A percentile compares a stretch with the other conserved stretches of the same genome.
phyloP scores from a whole-genome alignment of 2,329 filamentous ascomycete species.

The Fusarium proliferatum region DNA sequence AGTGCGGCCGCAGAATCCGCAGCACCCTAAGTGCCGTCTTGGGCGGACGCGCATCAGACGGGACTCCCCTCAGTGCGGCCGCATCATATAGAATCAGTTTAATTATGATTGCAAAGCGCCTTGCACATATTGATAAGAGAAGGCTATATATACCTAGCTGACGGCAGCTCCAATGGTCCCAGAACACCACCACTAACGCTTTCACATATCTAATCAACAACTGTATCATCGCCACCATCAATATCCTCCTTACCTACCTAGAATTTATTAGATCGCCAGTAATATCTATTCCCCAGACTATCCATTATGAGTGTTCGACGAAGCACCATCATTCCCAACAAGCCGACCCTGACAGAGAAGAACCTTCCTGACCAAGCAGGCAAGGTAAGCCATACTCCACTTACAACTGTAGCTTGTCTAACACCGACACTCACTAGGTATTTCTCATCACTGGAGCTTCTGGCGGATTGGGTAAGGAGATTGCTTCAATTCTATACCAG shows the following conservation, averaged over 20 bases:
- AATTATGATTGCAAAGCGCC: rapidly evolving
- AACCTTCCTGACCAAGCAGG: background rate
- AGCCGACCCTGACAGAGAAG: background rate
- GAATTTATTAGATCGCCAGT: too few species aligned
- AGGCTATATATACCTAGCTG: background rate
- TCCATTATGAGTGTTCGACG: background rate
- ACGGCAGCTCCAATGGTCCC: background rate
- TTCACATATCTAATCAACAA: background rate
- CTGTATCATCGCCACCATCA: too few species aligned
- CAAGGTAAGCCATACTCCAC: conserved; percentile 45
- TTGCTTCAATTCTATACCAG: conserved; percentile 62
- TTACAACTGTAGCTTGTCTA: rapidly evolving
- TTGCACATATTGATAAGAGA: rapidly evolving
- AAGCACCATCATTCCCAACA: background rate
- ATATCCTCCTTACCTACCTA: too few species aligned
- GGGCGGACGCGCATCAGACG: background rate
- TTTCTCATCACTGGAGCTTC: conserved; percentile 56
- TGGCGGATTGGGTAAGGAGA: conserved; percentile 59
- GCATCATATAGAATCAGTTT: rapidly evolving
- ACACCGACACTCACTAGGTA: rapidly evolving
- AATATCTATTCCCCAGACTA: too few species aligned
- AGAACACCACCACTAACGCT: background rate
- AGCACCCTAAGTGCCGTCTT: rapidly evolving
- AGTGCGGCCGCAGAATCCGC: background rate
- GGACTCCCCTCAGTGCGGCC: background rate